These are phyloP conservation scores for Verruconis gallopava DNA, from an alignment of 2,329 filamentous ascomycete species.

Conservation along the genomic window DNA sequence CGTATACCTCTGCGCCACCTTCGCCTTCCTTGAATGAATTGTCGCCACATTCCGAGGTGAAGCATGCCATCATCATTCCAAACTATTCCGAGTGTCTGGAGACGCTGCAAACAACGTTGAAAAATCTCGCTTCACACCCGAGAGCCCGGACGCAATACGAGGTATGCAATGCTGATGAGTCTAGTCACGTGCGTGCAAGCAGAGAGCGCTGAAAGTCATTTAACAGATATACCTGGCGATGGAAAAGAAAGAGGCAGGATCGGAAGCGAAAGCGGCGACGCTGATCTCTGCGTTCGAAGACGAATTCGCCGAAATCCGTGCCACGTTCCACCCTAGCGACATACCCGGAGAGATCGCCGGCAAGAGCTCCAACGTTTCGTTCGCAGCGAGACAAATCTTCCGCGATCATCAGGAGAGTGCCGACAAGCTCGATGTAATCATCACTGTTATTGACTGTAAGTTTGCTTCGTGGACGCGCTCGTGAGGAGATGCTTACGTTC, in stretches of 20 bases:
- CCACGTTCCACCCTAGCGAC: slow-evolving; percentile 52
- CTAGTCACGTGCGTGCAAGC: slow-evolving; percentile 11
- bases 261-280: slow-evolving; percentile 46
- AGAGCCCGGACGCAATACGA: slow-evolving; percentile 53
- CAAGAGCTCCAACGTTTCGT: slow-evolving; percentile 62
- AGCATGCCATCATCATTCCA: slow-evolving; percentile 54
- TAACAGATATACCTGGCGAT: slow-evolving; percentile 56
- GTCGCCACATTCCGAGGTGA: neutral
- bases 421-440: slow-evolving; percentile 46
- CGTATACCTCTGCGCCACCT: neutral
- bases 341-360: slow-evolving; percentile 57
- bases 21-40: neutral
- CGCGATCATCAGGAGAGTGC: slow-evolving; percentile 41
- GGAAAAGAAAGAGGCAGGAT: slow-evolving; percentile 53
- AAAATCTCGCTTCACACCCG: slow-evolving; percentile 54
- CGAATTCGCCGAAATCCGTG: slow-evolving; percentile 53
- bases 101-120: slow-evolving; percentile 53
- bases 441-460: slow-evolving; percentile 63
- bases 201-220: neutral
- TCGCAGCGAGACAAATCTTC: slow-evolving; percentile 54
- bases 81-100: slow-evolving; percentile 64
- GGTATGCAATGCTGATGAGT: slow-evolving; percentile 36
- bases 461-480: slow-evolving; percentile 11
- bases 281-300: slow-evolving; percentile 51
- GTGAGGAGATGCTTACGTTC: too few species aligned